Percentiles rank a stretch among this genome's conserved stretches.
Evolutionary conservation across 2,329 filamentous ascomycete species (phyloP).

Genomic region (Fusarium sp.): DNA sequence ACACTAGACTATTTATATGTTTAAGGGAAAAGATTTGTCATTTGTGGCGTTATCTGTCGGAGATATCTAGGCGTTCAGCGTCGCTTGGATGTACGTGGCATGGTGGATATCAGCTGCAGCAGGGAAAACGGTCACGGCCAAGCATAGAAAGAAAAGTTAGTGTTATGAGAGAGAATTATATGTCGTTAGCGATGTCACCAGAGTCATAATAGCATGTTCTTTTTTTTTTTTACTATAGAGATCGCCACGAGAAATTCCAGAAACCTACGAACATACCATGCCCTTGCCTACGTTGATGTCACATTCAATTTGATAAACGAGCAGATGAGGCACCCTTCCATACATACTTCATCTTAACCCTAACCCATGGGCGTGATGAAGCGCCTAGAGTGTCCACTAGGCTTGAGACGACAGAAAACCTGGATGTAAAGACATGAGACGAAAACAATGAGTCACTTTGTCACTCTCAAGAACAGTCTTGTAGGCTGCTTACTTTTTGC

Average conservation of each 20-base stretch:
- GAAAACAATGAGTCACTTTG: too few species aligned
- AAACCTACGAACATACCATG: neutral
- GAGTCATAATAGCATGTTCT: neutral
- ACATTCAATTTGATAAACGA: slow-evolving; percentile 2
- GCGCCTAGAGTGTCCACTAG: slow-evolving; percentile 15
- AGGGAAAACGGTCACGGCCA: slow-evolving; percentile 1
- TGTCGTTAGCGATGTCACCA: neutral
- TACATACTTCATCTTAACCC: slow-evolving; percentile 25
- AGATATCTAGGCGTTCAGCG: neutral
- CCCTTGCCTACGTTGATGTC: neutral
- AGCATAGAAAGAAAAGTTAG: slow-evolving; percentile 1
- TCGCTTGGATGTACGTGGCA: slow-evolving; percentile 29
- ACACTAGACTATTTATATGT: neutral
- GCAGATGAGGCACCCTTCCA: neutral
- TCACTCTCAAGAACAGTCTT: too few species aligned
- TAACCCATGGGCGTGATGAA: slow-evolving; percentile 36
- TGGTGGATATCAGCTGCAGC: slow-evolving; percentile 11
- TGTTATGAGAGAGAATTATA: neutral
- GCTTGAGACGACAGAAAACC: too few species aligned
- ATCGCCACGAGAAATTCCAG: neutral
- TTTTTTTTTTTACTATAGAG: neutral
- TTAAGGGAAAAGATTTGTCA: neutral
- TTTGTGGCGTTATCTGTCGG: neutral
- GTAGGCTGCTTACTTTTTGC: too few species aligned
- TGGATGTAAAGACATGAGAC: too few species aligned